A percentile compares a stretch with the other conserved stretches of the same genome.
Conservation (phyloP, 306 rosid genomes). For the Acacia confusa region DNA sequence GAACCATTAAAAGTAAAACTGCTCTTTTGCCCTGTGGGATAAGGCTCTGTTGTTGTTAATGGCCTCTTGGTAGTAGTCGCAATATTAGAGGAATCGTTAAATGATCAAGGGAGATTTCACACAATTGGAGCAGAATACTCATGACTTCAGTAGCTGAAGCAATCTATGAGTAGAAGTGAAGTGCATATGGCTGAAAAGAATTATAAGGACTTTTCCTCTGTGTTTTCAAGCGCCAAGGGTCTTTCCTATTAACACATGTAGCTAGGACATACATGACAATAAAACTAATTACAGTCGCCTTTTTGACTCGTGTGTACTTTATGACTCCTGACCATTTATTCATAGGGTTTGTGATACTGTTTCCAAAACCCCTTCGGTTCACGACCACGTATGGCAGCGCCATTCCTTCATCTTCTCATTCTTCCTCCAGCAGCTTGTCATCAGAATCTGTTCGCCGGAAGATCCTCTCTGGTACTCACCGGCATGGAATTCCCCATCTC, state of each 20-base stretch:
- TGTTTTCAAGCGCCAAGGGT: not conserved
- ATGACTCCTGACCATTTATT: not conserved
- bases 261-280: not conserved
- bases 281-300: not conserved
- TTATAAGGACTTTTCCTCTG: not conserved
- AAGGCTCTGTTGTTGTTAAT: not conserved
- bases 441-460: too few relatives aligned
- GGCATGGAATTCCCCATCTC: too few relatives aligned
- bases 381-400: too few relatives aligned
- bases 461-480: too few relatives aligned
- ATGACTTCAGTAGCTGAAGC: not conserved
- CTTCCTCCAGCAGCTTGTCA: too few relatives aligned
- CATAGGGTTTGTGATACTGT: not conserved
- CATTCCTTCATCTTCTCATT: too few relatives aligned
- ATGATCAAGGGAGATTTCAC: not conserved
- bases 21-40: not conserved
- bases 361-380: not conserved
- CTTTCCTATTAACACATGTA: not conserved
- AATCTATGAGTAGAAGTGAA: not conserved
- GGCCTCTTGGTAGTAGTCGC: not conserved
- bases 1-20: not conserved
- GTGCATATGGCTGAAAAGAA: not conserved
- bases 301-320: not conserved
- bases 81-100: not conserved
- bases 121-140: not conserved